Percentiles rank a stretch among this genome's conserved stretches.
Conservation (phyloP, 441 rosid genomes). For the Metrosideros polymorpha region DNA sequence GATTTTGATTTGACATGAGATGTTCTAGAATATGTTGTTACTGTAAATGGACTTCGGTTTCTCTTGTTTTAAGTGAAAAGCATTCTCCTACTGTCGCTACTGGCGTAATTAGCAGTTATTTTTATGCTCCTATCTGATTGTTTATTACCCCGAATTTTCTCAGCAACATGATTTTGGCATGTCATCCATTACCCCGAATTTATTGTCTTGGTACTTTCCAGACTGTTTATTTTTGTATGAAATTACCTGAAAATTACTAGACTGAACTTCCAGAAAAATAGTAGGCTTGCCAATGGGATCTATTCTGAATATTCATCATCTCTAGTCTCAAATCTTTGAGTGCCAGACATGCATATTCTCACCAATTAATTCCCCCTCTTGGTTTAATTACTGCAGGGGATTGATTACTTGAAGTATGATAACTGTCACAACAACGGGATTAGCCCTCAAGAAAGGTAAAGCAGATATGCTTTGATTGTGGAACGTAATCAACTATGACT, state of each 20-base stretch:
- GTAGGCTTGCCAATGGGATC: neutral
- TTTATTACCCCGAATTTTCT: neutral
- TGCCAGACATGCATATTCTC: neutral
- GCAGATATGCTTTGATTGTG: neutral
- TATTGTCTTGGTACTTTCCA: neutral
- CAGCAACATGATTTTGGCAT: neutral
- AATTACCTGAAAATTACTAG: neutral
- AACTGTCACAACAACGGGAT: constrained; percentile 1
- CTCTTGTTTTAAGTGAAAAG: neutral
- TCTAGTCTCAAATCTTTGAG: neutral
- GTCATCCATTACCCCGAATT: neutral
- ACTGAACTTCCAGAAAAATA: neutral
- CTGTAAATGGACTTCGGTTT: neutral
- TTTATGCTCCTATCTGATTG: neutral
- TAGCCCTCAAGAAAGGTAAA: neutral
- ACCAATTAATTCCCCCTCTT: neutral
- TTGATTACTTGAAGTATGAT: constrained; percentile 9
- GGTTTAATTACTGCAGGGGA: neutral
- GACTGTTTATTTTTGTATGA: neutral
- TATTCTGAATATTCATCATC: neutral
- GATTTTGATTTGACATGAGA: neutral
- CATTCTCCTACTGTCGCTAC: neutral
- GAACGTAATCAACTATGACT: neutral
- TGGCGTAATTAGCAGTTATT: neutral
- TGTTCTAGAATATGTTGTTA: neutral